Percentiles rank a stretch among this genome's conserved stretches.
phyloP scores from a whole-genome alignment of 2,329 filamentous ascomycete species.

The Coleophoma crateriformis region DNA sequence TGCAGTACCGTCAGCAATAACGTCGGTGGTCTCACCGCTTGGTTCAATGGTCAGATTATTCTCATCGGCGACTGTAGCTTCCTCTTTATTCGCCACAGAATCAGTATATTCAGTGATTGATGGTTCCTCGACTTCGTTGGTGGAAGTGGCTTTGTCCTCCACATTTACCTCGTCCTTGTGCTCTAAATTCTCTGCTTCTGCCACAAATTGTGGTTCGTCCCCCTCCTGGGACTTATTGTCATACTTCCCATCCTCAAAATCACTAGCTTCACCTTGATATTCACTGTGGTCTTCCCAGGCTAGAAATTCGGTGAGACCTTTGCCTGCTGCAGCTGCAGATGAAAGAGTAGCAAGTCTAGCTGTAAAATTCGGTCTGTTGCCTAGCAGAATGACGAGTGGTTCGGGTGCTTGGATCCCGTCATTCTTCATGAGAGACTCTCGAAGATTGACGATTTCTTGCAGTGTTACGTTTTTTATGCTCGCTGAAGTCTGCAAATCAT shows the following conservation, averaged over 20 bases:
- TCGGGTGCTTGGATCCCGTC: slow-evolving; percentile 47
- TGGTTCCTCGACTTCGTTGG: no score
- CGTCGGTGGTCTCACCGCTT: no score
- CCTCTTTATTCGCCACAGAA: no score
- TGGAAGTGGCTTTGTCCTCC: no score
- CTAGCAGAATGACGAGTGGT: slow-evolving; percentile 52
- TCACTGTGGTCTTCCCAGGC: slow-evolving; percentile 19
- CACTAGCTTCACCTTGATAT: slow-evolving; percentile 11
- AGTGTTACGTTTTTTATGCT: slow-evolving; percentile 44
- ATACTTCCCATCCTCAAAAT: slow-evolving; percentile 3
- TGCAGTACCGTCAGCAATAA: no score
- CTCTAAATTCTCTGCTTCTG: not conserved
- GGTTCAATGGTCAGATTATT: no score
- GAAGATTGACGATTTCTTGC: slow-evolving; percentile 52
- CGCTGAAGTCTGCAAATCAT: slow-evolving; percentile 38
- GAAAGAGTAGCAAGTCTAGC: slow-evolving; percentile 45
- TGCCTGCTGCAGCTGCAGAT: slow-evolving; percentile 47
- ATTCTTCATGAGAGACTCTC: slow-evolving; percentile 51
- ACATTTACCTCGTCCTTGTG: not conserved
- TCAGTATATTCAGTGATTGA: no score
- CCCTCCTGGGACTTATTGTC: not conserved
- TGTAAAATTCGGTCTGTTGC: slow-evolving; percentile 45
- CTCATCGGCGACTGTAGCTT: no score
- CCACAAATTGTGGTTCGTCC: not conserved
- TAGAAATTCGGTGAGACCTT: slow-evolving; percentile 34